Percentiles rank a stretch among this genome's conserved stretches.
Evolutionary conservation across 768 basidiomycete species (phyloP).

Genomic region (Hygrophorus pudorinus): DNA sequence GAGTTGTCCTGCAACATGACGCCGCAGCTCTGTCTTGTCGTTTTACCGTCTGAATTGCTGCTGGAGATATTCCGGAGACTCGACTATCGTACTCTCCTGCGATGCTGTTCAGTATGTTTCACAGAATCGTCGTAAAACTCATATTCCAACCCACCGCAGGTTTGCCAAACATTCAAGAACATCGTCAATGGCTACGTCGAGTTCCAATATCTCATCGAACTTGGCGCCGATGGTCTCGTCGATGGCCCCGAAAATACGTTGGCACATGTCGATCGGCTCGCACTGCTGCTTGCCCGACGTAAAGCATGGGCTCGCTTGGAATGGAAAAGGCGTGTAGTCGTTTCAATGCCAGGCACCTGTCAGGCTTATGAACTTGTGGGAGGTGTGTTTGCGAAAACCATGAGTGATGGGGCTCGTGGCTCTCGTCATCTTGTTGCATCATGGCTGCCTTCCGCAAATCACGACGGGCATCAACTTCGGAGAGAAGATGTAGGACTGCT

Average conservation of each 20-base stretch:
- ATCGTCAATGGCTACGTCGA: constrained; percentile 16
- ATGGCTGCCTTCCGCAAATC: constrained; percentile 15
- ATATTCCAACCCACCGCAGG: constrained; percentile 11
- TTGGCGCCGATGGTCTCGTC: constrained; percentile 27
- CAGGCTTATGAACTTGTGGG: constrained; percentile 52
- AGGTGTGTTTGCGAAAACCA: constrained; percentile 43
- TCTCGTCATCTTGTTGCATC: constrained; percentile 13
- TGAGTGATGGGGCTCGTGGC: constrained; percentile 4
- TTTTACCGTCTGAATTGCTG: no score
- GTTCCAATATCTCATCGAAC: constrained; percentile 28
- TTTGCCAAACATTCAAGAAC: constrained; percentile 20
- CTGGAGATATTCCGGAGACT: no score
- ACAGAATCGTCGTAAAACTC: background rate
- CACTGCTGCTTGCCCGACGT: constrained; percentile 11
- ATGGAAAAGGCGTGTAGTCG: constrained; percentile 10
- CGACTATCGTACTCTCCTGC: no score
- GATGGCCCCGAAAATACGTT: constrained; percentile 9
- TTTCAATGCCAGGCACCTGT: constrained; percentile 13
- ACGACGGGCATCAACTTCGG: constrained; percentile 6
- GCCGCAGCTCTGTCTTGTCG: no score
- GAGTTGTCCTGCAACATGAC: no score
- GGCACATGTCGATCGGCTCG: constrained; percentile 14
- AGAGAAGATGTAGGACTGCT: constrained; percentile 13
- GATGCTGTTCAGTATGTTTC: background rate
- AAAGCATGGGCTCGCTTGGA: constrained; percentile 16